Conservation (phyloP, 169 alveolate species). For the Besnoitia besnoiti region DNA sequence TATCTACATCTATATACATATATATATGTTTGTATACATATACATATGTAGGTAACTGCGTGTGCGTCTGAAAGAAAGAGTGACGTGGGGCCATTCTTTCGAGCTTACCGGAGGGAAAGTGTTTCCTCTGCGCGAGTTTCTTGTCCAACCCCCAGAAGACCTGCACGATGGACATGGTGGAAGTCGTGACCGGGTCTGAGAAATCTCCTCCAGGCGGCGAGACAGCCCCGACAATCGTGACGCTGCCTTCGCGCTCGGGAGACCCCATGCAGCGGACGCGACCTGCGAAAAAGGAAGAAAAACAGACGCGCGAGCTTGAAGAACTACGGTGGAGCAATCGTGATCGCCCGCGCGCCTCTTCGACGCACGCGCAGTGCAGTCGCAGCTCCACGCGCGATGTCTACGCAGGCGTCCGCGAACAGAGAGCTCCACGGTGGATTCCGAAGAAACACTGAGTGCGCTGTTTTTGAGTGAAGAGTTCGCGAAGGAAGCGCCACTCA, state of each 20-base stretch:
- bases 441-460: no score
- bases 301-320: neutral
- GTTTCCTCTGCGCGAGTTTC: slow-evolving; percentile 98
- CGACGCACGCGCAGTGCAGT: no score
- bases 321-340: no score
- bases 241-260: slow-evolving; percentile 98
- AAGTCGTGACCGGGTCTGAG: slow-evolving; percentile 99
- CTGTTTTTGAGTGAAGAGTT: no score
- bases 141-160: slow-evolving; percentile 99
- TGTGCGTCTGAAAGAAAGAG: no score
- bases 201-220: slow-evolving; percentile 96
- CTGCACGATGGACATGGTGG: slow-evolving; percentile 97
- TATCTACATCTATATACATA: neutral
- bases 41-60: no score
- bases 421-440: no score
- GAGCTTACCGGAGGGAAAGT: slow-evolving; percentile 93
- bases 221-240: slow-evolving; percentile 99
- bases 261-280: slow-evolving; percentile 97
- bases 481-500: no score
- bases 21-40: neutral
- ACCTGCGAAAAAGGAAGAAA: slow-evolving; percentile 65
- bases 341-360: no score
- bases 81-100: no score
- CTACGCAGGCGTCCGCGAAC: no score
- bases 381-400: no score